phyloP scores from a whole-genome alignment of 2,329 filamentous ascomycete genomes.

The Pseudogymnoascus sp. region DNA sequence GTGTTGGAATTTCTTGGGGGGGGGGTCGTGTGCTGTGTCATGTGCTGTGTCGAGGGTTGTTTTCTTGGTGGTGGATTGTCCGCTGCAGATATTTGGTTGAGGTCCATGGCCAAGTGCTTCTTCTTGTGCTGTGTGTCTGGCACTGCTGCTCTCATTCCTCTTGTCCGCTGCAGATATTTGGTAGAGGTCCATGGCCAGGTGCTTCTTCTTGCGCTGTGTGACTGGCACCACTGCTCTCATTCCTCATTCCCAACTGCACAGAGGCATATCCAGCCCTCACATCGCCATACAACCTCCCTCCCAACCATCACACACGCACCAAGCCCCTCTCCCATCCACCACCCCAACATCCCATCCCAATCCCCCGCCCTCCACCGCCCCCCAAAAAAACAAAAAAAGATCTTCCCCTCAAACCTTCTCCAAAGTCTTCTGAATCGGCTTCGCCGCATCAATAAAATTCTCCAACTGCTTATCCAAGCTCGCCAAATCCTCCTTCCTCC shows the following conservation, averaged over 20 bases:
- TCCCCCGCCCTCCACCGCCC: neutral
- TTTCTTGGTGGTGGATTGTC: neutral
- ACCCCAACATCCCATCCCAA: too few species aligned
- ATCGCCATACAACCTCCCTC: neutral
- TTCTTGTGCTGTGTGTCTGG: neutral
- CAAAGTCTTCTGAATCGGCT: slow-evolving; percentile 79
- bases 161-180: neutral
- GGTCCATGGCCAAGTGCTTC: too few species aligned
- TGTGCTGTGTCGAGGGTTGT: too few species aligned
- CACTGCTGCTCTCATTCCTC: neutral
- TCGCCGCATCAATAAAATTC: slow-evolving; percentile 85
- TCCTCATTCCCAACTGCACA: neutral
- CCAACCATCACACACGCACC: neutral
- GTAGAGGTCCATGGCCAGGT: neutral
- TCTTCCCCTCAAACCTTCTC: slow-evolving; percentile 54
- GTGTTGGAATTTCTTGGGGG: neutral
- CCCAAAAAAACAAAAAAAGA: neutral
- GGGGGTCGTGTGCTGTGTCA: neutral
- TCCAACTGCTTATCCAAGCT: slow-evolving; percentile 88
- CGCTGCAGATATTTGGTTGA: neutral
- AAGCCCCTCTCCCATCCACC: neutral
- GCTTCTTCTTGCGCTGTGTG: neutral
- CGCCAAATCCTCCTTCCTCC: slow-evolving; percentile 84
- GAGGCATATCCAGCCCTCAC: neutral
- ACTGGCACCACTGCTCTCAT: neutral